A percentile compares a stretch with the other conserved stretches of the same genome.
Evolutionary conservation across 2,329 filamentous ascomycete species (phyloP).

Genomic region (Talaromyces sp.): DNA sequence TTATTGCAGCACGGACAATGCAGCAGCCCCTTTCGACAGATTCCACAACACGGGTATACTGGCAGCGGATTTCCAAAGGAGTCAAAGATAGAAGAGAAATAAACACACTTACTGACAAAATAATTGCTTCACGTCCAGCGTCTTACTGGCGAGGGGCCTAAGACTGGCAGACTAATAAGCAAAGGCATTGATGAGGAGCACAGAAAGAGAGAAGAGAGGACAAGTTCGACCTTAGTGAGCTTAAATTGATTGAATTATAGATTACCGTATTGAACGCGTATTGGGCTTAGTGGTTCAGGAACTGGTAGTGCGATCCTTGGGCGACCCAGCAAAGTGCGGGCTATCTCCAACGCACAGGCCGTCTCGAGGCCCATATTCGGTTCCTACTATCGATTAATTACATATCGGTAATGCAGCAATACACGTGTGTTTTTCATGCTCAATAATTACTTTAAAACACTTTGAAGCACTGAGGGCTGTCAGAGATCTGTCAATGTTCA

Average conservation of each 20-base stretch:
- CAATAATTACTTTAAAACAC: not conserved
- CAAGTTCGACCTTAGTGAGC: not conserved
- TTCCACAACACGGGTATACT: not conserved
- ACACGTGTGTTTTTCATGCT: not conserved
- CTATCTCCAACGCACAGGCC: not conserved
- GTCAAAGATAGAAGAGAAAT: not conserved
- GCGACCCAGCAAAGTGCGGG: not conserved
- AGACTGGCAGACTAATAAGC: not conserved
- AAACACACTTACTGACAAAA: not conserved
- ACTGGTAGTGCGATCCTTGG: not conserved
- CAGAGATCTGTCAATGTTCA: not conserved
- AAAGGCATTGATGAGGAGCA: not conserved
- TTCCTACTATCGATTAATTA: not conserved
- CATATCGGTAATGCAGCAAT: not conserved
- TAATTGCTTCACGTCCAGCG: not conserved
- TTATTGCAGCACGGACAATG: conserved; percentile 9
- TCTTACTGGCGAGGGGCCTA: not conserved
- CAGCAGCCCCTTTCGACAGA: conserved; percentile 6
- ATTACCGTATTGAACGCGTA: conserved; percentile 1
- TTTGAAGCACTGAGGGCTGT: not conserved
- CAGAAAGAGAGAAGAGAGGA: not conserved
- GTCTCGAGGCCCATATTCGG: not conserved
- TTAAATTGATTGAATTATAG: conserved; percentile 1
- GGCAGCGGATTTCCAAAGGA: not conserved
- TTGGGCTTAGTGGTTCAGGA: conserved; percentile 1